Percentiles rank a stretch among this genome's conserved stretches.
Evolutionary conservation across 2,329 filamentous ascomycete genomes (phyloP).

Genomic region (Fusarium mundagurra): DNA sequence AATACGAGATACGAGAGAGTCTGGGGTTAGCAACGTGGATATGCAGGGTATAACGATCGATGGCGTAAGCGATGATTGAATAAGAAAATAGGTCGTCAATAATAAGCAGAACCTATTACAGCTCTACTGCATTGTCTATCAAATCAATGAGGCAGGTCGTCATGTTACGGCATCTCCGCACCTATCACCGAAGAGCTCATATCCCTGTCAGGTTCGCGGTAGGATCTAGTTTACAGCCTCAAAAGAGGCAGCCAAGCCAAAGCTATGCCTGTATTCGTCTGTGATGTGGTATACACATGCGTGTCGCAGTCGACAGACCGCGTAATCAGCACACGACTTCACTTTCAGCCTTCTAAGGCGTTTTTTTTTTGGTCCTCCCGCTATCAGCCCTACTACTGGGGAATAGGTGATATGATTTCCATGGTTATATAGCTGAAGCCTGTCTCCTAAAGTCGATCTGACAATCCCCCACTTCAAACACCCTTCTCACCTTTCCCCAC

Average conservation of each 20-base stretch:
- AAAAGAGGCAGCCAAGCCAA: constrained; percentile 20
- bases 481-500: background rate
- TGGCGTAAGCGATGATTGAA: constrained; percentile 28
- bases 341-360: constrained; percentile 8
- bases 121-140: background rate
- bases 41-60: background rate
- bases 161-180: background rate
- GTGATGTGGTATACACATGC: background rate
- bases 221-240: constrained; percentile 17
- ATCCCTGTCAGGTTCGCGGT: background rate
- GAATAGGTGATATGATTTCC: background rate
- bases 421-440: background rate
- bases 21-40: background rate
- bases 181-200: background rate
- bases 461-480: background rate
- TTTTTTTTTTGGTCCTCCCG: background rate
- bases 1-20: background rate
- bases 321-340: constrained; percentile 25
- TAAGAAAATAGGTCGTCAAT: background rate
- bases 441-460: constrained; percentile 1
- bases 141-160: constrained; percentile 1
- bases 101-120: background rate
- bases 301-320: constrained; percentile 15
- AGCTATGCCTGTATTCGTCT: constrained; percentile 18
- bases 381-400: constrained; percentile 15